Evolutionary conservation across 352 stramenopile species (phyloP).

Genomic region (Pythium aquatile): DNA sequence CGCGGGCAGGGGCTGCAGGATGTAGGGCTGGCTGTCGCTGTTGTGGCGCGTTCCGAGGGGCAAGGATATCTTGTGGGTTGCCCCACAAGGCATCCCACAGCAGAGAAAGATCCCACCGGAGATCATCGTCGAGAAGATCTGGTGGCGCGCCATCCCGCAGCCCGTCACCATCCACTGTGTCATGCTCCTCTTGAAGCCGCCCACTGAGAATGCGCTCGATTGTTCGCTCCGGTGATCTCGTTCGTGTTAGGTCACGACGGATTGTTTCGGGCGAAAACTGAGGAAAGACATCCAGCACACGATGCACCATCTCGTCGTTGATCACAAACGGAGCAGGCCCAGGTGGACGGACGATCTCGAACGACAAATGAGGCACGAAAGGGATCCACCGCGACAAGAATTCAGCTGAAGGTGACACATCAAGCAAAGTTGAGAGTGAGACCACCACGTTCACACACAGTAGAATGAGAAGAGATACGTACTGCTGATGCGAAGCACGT

Average conservation of each 20-base stretch:
- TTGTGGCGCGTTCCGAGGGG: neutral
- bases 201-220: constrained; percentile 74
- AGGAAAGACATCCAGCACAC: constrained; percentile 74
- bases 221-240: constrained; percentile 60
- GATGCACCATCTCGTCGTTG: constrained; percentile 68
- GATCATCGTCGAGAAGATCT: constrained; percentile 16
- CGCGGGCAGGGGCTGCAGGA: neutral
- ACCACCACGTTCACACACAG: neutral
- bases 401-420: constrained; percentile 36
- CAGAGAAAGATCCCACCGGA: constrained; percentile 18
- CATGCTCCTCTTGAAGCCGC: constrained; percentile 31
- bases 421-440: constrained; percentile 13
- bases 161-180: constrained; percentile 22
- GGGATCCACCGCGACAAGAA: constrained; percentile 70
- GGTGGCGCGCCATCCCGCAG: constrained; percentile 15
- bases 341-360: constrained; percentile 70
- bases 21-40: neutral
- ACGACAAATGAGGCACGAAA: constrained; percentile 65
- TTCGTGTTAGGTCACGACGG: constrained; percentile 47
- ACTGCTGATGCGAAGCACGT: constrained; percentile 80
- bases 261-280: constrained; percentile 65
- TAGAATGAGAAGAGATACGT: constrained; percentile 28
- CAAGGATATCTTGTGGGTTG: neutral
- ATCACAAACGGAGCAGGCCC: constrained; percentile 40
- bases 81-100: constrained; percentile 23